Evolutionary conservation across 768 basidiomycete species (phyloP).

Genomic region (Collybia mongolica): DNA sequence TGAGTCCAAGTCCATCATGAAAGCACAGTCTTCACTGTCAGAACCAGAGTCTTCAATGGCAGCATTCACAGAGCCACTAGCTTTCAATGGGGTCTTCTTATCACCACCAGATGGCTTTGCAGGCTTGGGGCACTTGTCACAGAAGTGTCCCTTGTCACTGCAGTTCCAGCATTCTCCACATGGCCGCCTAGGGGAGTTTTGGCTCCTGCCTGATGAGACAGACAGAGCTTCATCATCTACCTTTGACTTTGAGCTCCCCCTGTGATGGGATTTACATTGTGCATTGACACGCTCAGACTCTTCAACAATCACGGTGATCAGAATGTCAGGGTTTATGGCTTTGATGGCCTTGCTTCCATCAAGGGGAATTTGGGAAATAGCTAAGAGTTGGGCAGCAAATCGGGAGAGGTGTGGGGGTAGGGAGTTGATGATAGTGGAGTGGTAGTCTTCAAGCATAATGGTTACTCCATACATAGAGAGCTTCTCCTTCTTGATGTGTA

Average conservation of each 20-base stretch:
- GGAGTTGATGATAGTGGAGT: conserved; percentile 26
- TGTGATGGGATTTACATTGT: no score
- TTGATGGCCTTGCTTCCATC: no score
- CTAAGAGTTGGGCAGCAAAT: conserved; percentile 26
- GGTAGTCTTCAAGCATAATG: conserved; percentile 24
- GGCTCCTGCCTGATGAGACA: not conserved
- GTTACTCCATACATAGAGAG: conserved; percentile 22
- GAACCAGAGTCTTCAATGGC: no score
- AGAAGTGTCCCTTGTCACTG: conserved; percentile 20
- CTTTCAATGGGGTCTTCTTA: not conserved
- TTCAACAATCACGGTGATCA: not conserved
- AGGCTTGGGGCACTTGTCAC: conserved; percentile 18
- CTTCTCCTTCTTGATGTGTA: no score
- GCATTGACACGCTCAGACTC: no score
- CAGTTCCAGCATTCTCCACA: conserved; percentile 23
- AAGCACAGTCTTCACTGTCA: no score
- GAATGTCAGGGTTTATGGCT: conserved; percentile 9
- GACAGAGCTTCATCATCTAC: no score
- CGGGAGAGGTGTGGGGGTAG: conserved; percentile 21
- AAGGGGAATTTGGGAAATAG: no score
- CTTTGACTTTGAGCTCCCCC: no score
- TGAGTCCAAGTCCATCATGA: no score
- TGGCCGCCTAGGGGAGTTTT: conserved; percentile 3
- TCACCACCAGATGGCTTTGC: conserved; percentile 5
- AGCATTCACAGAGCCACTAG: not conserved